Evolutionary conservation across 2,329 filamentous ascomycete species (phyloP), one percentile per base, ranked within the genome.

Genomic region (Elsinoe fawcettii): DNA sequence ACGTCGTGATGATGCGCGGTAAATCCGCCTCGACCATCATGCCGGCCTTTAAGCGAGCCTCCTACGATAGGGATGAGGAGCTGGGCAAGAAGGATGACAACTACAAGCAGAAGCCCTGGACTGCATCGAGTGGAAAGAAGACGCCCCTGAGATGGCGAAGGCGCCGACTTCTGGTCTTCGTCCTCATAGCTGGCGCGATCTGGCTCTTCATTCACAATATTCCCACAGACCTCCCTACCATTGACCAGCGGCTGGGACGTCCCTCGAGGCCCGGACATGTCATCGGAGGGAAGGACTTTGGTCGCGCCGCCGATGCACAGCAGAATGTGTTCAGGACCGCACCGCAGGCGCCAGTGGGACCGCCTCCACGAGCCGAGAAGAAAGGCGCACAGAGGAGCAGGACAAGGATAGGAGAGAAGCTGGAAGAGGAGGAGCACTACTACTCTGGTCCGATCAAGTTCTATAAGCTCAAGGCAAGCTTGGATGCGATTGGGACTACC

Each of bases 371-470:
- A 51, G 47, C 47, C 5, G 58, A 56, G 2, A 62, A 65, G 11
- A 60, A 57, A 51, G 60, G 55, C 9, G 65, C 65, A 1, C 39
- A 53, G 41, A 39, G 27, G 60, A 59, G 60, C 53, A 66, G 65
- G 7, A 61, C 55, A 23, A 65, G 62, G 20, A 55, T 63, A 34
- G 66, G 49, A 36, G 68, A 58, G 59, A 60, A 49, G 61, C 65
- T 22, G 59, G 44, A 55, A 27, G 60, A 61, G 54, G 59, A 68
- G 47, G 67, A 69, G 57, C 71, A 77, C 60, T 77, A 77, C 53
- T 92, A 86, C 69, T 81, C 85, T 61, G 90, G 88, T 0, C 80
- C 80, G 1, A 77, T 95, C 63, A 82, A 77, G 64, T 91, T 89
- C 66, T 80, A 80, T 63, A 71, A 80, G 9, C 78, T 96, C 41